Base-by-base conservation (phyloP, 257 asterid species). In the Eustoma russellianum region DNA sequence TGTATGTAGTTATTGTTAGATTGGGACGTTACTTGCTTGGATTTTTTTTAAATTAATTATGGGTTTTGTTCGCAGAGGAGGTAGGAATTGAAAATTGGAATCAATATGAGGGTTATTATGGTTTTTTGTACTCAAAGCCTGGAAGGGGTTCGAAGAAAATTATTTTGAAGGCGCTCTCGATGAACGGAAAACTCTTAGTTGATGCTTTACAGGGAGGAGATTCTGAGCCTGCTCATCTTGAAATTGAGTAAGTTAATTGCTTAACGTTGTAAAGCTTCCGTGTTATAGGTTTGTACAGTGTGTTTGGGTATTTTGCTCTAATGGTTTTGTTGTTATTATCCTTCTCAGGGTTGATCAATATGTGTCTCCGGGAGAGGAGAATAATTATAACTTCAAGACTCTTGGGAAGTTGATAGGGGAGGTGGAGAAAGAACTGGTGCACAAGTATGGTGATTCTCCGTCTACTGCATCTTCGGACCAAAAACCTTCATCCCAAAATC, bases 31-130 rank as follows among this genome's bases (percentile, higher is more conserved):
- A 6, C 24, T 17, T 45, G n/a, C 10, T 16, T 33, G 33, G 38
- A 53, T 13, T 62, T 30, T 41, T 16, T 33, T 15, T 41, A 16
- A 34, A 17, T 33, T 34, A 30, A 14, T 33, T 55, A 3, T 12
- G 41, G 17, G 17, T 1, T 43, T 53, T n/a, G 34, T 55, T 70
- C 47, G 68, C 62, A 87, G 96, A 79, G 62, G 92, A 87, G 71
- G 96, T 83, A 33, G 89, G 89, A 46, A 55, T 77, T 38, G 92
- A 87, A 28, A 46, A 58, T 12, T 87, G 98, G 96, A 91, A 78
- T 40, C 87, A 68, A 46, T 63, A 75, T 48, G 92, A 76, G 33
- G 92, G 77, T 33, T 60, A 71, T 40, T 87, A 84, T 53, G 94
- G 80, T 0, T 91, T 87, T 7, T 69, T 91, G 0, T 87, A 84